Conservation (phyloP, 2,329 filamentous ascomycete species). For the Fusarium mundagurra region DNA sequence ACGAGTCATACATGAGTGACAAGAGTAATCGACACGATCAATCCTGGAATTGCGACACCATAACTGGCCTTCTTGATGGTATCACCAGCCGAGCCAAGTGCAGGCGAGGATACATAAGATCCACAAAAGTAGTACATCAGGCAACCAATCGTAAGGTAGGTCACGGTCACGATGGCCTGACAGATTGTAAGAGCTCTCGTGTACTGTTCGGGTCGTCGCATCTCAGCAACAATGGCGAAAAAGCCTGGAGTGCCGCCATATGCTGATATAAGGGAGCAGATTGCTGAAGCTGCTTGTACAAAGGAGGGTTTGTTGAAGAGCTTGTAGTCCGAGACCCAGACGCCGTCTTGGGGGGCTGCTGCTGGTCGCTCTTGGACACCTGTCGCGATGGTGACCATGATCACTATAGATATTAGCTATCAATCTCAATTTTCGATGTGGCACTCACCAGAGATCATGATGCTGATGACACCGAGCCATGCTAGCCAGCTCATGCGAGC, state of each 20-base stretch:
- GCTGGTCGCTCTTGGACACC: slow-evolving; percentile 30
- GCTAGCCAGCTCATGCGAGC: slow-evolving; percentile 47
- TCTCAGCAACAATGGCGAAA: slow-evolving; percentile 47
- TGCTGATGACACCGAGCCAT: slow-evolving; percentile 38
- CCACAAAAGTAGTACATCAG: slow-evolving; percentile 59
- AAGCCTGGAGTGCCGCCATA: slow-evolving; percentile 50
- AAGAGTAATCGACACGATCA: slow-evolving; percentile 41
- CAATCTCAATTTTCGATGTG: fast-evolving
- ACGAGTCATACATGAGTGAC: slow-evolving; percentile 31
- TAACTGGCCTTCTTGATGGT: slow-evolving; percentile 57
- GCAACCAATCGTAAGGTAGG: slow-evolving; percentile 47
- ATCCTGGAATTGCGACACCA: slow-evolving; percentile 47
- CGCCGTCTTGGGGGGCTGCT: slow-evolving; percentile 19
- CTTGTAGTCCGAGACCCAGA: slow-evolving; percentile 47
- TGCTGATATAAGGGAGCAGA: slow-evolving; percentile 49
- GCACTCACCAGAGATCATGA: slow-evolving; percentile 14
- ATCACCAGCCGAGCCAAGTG: slow-evolving; percentile 56
- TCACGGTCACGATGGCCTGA: slow-evolving; percentile 42
- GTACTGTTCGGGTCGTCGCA: slow-evolving; percentile 45
- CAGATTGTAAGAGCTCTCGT: slow-evolving; percentile 40
- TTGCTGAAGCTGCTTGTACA: slow-evolving; percentile 44
- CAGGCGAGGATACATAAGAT: slow-evolving; percentile 57
- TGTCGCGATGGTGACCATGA: slow-evolving; percentile 37
- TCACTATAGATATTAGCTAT: neutral
- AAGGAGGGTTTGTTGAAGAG: slow-evolving; percentile 47